Conservation (phyloP, 805 yeast genomes). For the Wickerhamiella galacta region DNA sequence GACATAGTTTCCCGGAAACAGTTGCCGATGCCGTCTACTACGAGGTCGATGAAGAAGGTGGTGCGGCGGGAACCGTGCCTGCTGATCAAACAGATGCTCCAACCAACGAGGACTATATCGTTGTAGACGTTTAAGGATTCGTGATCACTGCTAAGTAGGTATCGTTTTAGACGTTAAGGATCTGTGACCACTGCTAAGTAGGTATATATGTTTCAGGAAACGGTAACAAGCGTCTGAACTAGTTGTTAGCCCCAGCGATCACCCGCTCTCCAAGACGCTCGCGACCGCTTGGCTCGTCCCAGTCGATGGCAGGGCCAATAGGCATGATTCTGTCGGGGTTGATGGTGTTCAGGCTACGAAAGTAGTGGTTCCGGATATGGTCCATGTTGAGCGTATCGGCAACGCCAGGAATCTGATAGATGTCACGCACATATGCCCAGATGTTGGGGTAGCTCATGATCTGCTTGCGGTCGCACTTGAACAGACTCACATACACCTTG, state of each 20-base stretch:
- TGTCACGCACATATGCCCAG: constrained; percentile 62
- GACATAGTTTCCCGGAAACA: neutral
- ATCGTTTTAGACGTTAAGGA: too few species aligned
- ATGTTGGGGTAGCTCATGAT: constrained; percentile 62
- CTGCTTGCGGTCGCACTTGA: constrained; percentile 76
- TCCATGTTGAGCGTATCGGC: constrained; percentile 67
- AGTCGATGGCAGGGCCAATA: constrained; percentile 47
- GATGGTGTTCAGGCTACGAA: constrained; percentile 63
- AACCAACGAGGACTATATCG: neutral
- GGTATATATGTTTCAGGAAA: too few species aligned
- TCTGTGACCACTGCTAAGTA: too few species aligned
- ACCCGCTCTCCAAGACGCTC: too few species aligned
- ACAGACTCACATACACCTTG: constrained; percentile 86
- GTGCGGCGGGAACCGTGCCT: neutral
- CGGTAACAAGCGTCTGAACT: too few species aligned
- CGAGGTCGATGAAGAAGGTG: neutral
- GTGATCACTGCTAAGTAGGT: too few species aligned
- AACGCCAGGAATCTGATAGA: constrained; percentile 57
- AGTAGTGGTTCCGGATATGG: constrained; percentile 84
- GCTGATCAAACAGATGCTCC: neutral
- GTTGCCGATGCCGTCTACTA: constrained; percentile 3
- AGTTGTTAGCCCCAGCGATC: too few species aligned
- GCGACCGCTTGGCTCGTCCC: constrained; percentile 12
- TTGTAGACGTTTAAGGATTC: too few species aligned
- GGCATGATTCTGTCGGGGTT: constrained; percentile 80